Base-by-base conservation (phyloP, 2,329 filamentous ascomycete genomes). In the Exophiala spinifera region DNA sequence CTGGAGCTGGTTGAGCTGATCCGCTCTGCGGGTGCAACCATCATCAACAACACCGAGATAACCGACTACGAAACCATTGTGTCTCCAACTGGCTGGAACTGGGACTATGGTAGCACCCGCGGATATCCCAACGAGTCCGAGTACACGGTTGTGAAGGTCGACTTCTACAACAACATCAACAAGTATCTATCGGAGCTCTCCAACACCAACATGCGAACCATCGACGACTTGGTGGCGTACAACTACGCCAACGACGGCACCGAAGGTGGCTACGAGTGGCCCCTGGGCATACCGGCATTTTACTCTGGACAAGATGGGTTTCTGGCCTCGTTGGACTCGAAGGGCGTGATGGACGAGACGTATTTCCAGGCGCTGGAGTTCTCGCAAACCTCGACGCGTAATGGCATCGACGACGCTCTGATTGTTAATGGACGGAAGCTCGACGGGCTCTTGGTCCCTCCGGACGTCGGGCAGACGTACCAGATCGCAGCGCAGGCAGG, bases 401-500 rank as follows among this genome's bases (percentile, higher is more conserved):
- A 87, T 55, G 88, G 86, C 4, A 89, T 91, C 54, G 81, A 91
- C 63, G 81, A 81, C 10, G 87, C 86, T 1, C 74, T 91, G 5
- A 69, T 64, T 2, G 60, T 65, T 11, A 72, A 70, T 20, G 70
- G 67, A 3, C 62, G 55, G 6, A 56, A 69, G 17, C 72, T 90
- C 1, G 78, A 83, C 52, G 87, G 80, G 1, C 73, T 91, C 2
- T 74, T 91, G 1, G 84, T 88, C 0, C 87, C 87, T 4, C 76
- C 85, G 0, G 82, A 87, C 64, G 83, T 86, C 2, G 86, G 79
- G 0, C 84, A 88, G 67, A 80, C 81, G 3, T 83, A 83, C 58
- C 83, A 88, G 69, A 47, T 88, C 55, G 84, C 86, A 0, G 87
- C 88, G 0, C 86, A 90, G 70, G 88, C 87, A 4, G 86, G 87